Conservation (phyloP, 2,329 filamentous ascomycete species). For the Trichoderma guizhouense region DNA sequence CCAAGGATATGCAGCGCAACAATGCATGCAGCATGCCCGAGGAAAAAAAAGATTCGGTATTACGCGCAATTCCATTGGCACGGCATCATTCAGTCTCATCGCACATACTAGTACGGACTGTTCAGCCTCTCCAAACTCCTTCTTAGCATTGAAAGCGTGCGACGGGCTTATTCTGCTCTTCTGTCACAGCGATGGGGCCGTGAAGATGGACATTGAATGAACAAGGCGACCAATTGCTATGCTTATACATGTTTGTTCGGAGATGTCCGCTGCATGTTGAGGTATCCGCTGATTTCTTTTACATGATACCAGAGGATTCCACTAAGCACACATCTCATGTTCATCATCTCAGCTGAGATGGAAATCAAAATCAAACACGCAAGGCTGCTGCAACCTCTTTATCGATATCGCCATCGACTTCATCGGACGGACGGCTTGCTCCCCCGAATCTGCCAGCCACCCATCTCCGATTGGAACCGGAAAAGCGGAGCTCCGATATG, state of each 20-base stretch:
- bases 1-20: not conserved
- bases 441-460: not conserved
- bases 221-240: not conserved
- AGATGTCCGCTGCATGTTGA: not conserved
- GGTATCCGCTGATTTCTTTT: not conserved
- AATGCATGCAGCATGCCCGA: not conserved
- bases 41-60: not conserved
- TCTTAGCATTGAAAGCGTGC: not conserved
- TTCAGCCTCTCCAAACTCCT: not conserved
- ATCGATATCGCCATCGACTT: not conserved
- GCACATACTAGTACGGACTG: not conserved
- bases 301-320: not conserved
- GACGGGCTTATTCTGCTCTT: not conserved
- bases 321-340: not conserved
- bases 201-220: not conserved
- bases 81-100: slow-evolving; percentile 1
- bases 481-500: slow-evolving; percentile 6
- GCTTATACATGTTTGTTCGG: not conserved
- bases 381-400: not conserved
- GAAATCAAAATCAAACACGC: not conserved
- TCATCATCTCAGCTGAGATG: not conserved
- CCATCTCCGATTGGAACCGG: not conserved
- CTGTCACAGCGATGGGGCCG: not conserved
- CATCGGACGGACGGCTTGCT: not conserved
- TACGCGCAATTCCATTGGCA: not conserved